Base-by-base conservation (phyloP, 257 asterid genomes). In the Penstemon barbatus region DNA sequence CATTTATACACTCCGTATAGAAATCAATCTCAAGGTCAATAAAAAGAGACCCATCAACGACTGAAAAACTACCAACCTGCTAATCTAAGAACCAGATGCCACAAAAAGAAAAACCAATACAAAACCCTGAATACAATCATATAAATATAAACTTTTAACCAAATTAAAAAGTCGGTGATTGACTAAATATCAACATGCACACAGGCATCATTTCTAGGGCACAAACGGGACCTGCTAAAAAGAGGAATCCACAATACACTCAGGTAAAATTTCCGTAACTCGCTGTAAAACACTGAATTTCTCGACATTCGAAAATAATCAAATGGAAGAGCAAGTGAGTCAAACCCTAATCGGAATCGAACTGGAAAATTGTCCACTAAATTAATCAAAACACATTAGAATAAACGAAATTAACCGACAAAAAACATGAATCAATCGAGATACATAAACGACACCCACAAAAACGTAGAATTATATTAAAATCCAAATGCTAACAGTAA, bases 301-400 rank as follows among this genome's bases (percentile, higher is more conserved):
- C 33, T 25, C 33, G 33, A 25, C 60, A 51, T 33, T 58, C 73
- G 48, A 37, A 25, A 42, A 42, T 61, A 68, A 57, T 57, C 72
- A 50, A 75, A 60, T 8, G 10, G n/a, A 38, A 7, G 73, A 66
- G 57, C 57, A 76, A 71, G 57, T 70, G 62, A 70, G 81, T 76
- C 77, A 70, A 75, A 76, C 81, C 84, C 84, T 76, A 75, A 41
- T 46, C 15, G 12, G 5, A 46, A 49, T 36, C 12, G 45, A 54
- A 12, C 9, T 36, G 4, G 18, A 49, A 48, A 25, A 25, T 25
- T 25, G 33, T 25, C 33, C 33, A 25, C 33, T 13, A 37, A 65
- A 13, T 12, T 10, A 11, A 48, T n/a, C 39, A 43, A 68, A 46
- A 54, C 50, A 60, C 43, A 40, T 43, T 43, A 65, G 18, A 5